A percentile compares a stretch with the other conserved stretches of the same genome.
Evolutionary conservation across 1,284 basidiomycete species (phyloP).

Genomic region (Kalmanozyma brasiliensis): DNA sequence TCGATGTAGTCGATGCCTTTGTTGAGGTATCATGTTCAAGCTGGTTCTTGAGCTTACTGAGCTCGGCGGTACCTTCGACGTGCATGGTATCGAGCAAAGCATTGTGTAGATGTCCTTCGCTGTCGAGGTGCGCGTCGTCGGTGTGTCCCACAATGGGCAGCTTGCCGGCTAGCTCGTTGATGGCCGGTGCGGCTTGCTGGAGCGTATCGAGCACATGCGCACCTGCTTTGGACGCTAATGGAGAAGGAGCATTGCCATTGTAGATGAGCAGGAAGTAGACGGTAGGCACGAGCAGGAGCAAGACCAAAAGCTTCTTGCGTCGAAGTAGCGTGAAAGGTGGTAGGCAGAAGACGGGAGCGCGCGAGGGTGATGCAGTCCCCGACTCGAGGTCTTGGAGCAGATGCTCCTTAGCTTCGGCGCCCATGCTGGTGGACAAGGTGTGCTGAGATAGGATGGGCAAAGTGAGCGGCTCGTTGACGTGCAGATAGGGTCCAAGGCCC

Average conservation of each 20-base stretch:
- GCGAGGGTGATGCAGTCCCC: slow-evolving; percentile 6
- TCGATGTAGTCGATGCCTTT: background rate
- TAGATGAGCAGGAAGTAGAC: slow-evolving; percentile 29
- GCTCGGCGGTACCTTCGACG: slow-evolving; percentile 22
- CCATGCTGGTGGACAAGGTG: slow-evolving; percentile 7
- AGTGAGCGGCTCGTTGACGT: background rate
- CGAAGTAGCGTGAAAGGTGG: slow-evolving; percentile 36
- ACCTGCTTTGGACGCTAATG: slow-evolving; percentile 15
- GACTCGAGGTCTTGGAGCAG: slow-evolving; percentile 30
- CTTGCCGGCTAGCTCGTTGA: slow-evolving; percentile 34
- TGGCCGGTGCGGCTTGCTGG: slow-evolving; percentile 22
- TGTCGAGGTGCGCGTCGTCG: slow-evolving; percentile 27
- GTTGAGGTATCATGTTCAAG: slow-evolving; percentile 8
- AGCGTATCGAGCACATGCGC: slow-evolving; percentile 28
- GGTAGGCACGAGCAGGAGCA: slow-evolving; percentile 18
- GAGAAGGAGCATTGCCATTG: slow-evolving; percentile 12
- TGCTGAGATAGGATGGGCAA: background rate
- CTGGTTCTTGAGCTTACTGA: slow-evolving; percentile 18
- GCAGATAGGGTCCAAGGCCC: background rate
- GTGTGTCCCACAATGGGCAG: slow-evolving; percentile 10
- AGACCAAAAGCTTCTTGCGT: slow-evolving; percentile 27
- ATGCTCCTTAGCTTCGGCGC: slow-evolving; percentile 18
- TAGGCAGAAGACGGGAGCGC: slow-evolving; percentile 19
- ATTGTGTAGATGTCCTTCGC: slow-evolving; percentile 30
- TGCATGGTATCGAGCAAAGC: slow-evolving; percentile 30